A percentile compares a stretch with the other conserved stretches of the same genome.
Conservation (phyloP, 305 asterid genomes). For the Fraxinus ornus region DNA sequence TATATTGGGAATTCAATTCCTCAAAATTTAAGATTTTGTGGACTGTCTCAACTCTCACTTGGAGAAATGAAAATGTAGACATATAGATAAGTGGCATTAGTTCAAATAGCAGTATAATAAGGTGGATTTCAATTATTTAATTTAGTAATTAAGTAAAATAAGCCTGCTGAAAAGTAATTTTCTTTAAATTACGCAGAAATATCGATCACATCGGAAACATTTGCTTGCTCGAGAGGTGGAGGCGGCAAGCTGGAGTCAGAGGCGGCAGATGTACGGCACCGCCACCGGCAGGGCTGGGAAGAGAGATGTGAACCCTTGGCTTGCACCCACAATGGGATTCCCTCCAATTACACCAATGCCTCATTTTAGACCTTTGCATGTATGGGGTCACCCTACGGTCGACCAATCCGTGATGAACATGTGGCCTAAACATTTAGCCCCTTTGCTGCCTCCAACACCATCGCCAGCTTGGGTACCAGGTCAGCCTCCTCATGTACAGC, state of each 20-base stretch:
- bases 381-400: constrained; percentile 93
- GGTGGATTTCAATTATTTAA: neutral
- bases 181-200: constrained; percentile 52
- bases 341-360: constrained; percentile 60
- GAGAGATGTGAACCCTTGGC: constrained; percentile 63
- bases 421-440: constrained; percentile 76
- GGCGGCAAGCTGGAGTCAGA: constrained; percentile 78
- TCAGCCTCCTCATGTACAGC: constrained; percentile 27
- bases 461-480: constrained; percentile 45
- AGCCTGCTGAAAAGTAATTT: neutral
- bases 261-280: constrained; percentile 63
- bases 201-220: constrained; percentile 86
- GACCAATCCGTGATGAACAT: constrained; percentile 72
- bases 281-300: constrained; percentile 40
- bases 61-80: neutral
- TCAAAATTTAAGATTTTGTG: too few relatives aligned
- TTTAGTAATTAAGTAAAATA: neutral
- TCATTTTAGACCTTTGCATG: constrained; percentile 85
- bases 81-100: neutral
- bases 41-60: neutral
- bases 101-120: neutral
- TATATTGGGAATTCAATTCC: neutral
- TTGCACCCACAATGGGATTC: constrained; percentile 74
- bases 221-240: constrained; percentile 84
- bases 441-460: constrained; percentile 33